Evolutionary conservation across 1,284 basidiomycete species (phyloP).

Genomic region (Singerocomus rubriflavus): DNA sequence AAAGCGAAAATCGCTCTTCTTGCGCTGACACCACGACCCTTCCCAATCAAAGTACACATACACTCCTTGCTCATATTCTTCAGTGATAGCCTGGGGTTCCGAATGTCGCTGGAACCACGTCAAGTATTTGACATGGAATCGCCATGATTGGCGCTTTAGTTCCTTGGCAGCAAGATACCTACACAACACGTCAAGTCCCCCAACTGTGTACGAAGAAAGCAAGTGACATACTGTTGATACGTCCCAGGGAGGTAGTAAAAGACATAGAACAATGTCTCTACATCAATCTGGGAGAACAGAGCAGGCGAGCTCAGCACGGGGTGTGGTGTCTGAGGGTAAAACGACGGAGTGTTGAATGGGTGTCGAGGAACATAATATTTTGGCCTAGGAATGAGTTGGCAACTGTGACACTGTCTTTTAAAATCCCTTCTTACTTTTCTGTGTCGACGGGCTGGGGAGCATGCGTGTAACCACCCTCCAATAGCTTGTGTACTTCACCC

Average conservation of each 20-base stretch:
- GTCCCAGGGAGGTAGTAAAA: slow-evolving; percentile 98
- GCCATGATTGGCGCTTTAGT: slow-evolving; percentile 97
- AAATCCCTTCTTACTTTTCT: slow-evolving; percentile 68
- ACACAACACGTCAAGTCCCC: slow-evolving; percentile 8
- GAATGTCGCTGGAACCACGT: slow-evolving; percentile 99
- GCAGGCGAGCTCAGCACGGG: slow-evolving; percentile 81
- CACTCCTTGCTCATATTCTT: slow-evolving; percentile 99
- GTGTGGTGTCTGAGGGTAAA: slow-evolving; percentile 91
- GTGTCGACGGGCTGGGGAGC: slow-evolving; percentile 93
- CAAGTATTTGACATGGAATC: slow-evolving; percentile 98
- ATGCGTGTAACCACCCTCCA: slow-evolving; percentile 86
- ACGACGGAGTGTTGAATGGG: slow-evolving; percentile 87
- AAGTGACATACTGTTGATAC: slow-evolving; percentile 82
- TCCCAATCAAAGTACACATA: slow-evolving; percentile 99
- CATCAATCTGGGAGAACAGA: slow-evolving; percentile 90
- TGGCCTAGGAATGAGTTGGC: slow-evolving; percentile 52
- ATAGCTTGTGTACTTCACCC: slow-evolving; percentile 87
- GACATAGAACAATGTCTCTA: slow-evolving; percentile 98
- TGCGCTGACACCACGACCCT: slow-evolving; percentile 96
- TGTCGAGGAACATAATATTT: slow-evolving; percentile 97
- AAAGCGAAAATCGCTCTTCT: slow-evolving; percentile 98
- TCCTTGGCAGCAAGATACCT: slow-evolving; percentile 97
- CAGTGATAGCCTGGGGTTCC: slow-evolving; percentile 98
- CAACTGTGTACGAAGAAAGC: slow-evolving; percentile 2
- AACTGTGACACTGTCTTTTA: slow-evolving; percentile 2